phyloP scores from a whole-genome alignment of 2,329 filamentous ascomycete genomes.

The Penicillium sp. region DNA sequence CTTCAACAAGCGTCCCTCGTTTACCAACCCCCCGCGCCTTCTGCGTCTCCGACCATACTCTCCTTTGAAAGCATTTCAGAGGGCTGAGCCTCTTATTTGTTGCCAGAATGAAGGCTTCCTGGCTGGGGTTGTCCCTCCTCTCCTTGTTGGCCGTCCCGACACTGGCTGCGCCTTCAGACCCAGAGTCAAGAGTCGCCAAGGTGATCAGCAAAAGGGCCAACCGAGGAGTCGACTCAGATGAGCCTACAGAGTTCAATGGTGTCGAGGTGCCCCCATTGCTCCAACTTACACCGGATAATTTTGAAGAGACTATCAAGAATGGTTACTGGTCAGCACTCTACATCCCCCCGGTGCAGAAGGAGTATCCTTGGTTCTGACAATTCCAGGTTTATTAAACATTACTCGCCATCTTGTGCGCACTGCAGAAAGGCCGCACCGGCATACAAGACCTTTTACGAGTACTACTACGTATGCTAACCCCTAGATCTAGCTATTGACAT shows the following conservation, averaged over 20 bases:
- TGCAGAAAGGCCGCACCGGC: conserved; percentile 77
- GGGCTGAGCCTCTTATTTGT: conserved; percentile 18
- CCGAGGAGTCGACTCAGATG: conserved; percentile 18
- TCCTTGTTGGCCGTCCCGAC: conserved; percentile 37
- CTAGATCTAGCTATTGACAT: not conserved
- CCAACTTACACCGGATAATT: conserved; percentile 49
- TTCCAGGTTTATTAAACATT: conserved; percentile 52
- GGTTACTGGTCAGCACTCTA: conserved; percentile 49
- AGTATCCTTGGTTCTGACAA: conserved; percentile 16
- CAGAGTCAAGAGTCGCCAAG: conserved; percentile 17
- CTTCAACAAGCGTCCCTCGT: conserved; percentile 25
- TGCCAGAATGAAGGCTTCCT: conserved; percentile 39
- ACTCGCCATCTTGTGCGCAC: conserved; percentile 60
- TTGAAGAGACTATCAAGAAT: conserved; percentile 49
- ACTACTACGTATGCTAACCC: conserved; percentile 60
- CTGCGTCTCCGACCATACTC: conserved; percentile 4
- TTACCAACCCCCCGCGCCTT: conserved; percentile 6
- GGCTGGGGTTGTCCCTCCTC: conserved; percentile 38
- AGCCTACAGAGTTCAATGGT: conserved; percentile 47
- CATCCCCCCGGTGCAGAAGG: not conserved
- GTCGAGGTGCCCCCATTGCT: conserved; percentile 51
- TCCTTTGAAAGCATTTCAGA: conserved; percentile 12
- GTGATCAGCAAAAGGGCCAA: conserved; percentile 31
- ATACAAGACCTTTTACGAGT: conserved; percentile 93
- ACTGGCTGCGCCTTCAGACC: conserved; percentile 29